A percentile compares a stretch with the other conserved stretches of the same genome.
Evolutionary conservation across 164 flowering plant species (phyloP).

Genomic region (Chimonanthus praecox): DNA sequence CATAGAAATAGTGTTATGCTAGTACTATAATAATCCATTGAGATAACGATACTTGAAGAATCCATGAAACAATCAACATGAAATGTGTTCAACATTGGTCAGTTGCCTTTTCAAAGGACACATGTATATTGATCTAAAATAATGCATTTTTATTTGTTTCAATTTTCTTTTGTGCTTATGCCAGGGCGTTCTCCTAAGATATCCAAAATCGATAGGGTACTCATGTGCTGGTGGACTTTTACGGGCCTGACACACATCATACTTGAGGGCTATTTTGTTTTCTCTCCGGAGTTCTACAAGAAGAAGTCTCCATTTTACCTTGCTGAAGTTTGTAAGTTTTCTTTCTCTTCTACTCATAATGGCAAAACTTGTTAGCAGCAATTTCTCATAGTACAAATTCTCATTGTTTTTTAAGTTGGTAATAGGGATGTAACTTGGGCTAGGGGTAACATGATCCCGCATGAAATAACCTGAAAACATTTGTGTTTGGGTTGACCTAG

Average conservation of each 20-base stretch:
- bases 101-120: too few species aligned
- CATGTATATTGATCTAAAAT: too few species aligned
- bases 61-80: too few species aligned
- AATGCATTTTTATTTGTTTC: too few species aligned
- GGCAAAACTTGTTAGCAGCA: not conserved
- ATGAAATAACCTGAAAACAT: too few species aligned
- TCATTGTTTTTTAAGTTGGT: not conserved
- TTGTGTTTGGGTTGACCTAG: too few species aligned
- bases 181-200: constrained; percentile 40
- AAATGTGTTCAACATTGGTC: too few species aligned
- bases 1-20: too few species aligned
- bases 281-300: constrained; percentile 82
- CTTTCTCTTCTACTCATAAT: not conserved
- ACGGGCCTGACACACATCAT: constrained; percentile 86
- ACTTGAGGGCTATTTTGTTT: constrained; percentile 84
- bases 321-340: constrained; percentile 86
- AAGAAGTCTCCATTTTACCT: constrained; percentile 56
- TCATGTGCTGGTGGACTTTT: constrained; percentile 98
- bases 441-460: too few species aligned
- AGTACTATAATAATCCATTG: too few species aligned
- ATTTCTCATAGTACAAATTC: not conserved
- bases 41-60: too few species aligned
- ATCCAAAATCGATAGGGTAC: constrained; percentile 53
- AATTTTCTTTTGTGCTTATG: not conserved
- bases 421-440: too few species aligned